Percentiles rank a stretch among this genome's conserved stretches.
phyloP scores from a whole-genome alignment of 2,329 filamentous ascomycete species.

The Daldinia sp. region DNA sequence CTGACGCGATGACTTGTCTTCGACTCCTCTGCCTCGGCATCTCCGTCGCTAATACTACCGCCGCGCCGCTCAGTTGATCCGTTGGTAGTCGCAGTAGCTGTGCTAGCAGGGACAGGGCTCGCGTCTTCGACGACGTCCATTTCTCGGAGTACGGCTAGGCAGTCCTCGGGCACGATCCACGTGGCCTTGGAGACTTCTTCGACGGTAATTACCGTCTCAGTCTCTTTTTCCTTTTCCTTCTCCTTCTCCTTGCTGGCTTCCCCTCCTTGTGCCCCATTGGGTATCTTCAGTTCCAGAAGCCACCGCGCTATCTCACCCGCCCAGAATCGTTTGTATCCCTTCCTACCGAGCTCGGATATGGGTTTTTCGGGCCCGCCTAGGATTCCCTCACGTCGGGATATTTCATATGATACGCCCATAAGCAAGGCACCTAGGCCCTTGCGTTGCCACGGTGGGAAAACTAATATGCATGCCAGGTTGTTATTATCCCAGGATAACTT shows the following conservation, averaged over 20 bases:
- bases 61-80: background rate
- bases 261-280: conserved; percentile 26
- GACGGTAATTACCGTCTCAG: conserved; percentile 67
- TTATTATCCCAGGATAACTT: conserved; percentile 99
- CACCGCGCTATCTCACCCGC: conserved; percentile 83
- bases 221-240: conserved; percentile 24
- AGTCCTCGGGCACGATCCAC: conserved; percentile 88
- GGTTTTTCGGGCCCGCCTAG: conserved; percentile 95
- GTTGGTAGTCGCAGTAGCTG: background rate
- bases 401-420: conserved; percentile 94
- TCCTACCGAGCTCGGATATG: conserved; percentile 84
- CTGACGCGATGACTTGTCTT: conserved; percentile 60
- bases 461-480: conserved; percentile 94
- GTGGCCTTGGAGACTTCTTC: conserved; percentile 80
- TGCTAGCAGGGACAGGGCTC: conserved; percentile 37
- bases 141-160: conserved; percentile 79
- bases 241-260: conserved; percentile 34
- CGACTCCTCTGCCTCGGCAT: conserved; percentile 42
- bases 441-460: conserved; percentile 96
- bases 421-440: conserved; percentile 88
- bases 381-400: conserved; percentile 84
- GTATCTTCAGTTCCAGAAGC: conserved; percentile 63
- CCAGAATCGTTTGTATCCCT: conserved; percentile 89
- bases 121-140: conserved; percentile 77
- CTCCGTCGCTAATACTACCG: background rate